Base-by-base conservation (phyloP, 164 flowering plant genomes). In the Vitis rotundifolia region DNA sequence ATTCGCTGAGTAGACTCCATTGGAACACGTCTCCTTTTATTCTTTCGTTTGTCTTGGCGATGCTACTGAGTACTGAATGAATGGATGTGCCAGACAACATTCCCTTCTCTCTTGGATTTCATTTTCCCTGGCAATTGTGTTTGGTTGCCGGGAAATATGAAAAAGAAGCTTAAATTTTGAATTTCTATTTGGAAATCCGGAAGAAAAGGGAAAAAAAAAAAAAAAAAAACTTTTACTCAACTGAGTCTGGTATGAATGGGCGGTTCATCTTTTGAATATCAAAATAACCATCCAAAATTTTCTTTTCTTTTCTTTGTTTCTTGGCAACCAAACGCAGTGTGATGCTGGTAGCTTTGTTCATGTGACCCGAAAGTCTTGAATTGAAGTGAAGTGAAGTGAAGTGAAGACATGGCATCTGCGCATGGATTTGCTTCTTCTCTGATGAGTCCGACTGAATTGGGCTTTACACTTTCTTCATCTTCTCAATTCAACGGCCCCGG, bases 361-460 rank as follows among this genome's bases (percentile, higher is more conserved):
- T 31, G 18, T 22, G 64, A 60, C 9, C 56, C 26, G 47, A 16
- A 61, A 51, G 10, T 22, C 9, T 49, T 61, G 44, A 37, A 37
- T 37, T 37, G 44, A 37, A 37, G 44, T 37, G 44, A 37, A 31
- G 44, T 31, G 44, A 59, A 59, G 26, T 5, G 55, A 48, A 59
- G 13, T 0, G 15, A 48, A 58, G 58, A 68, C 51, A 81, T 83
- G 86, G 79, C 75, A 8, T 74, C 67, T 18, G 73, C 71, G 44
- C 64, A 57, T 48, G 72, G 75, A 4, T 66, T 79, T 51, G 58
- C 79, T 76, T 68, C 74, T 49, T 13, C 44, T 37, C 44, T 37
- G 44, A 37, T 37, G 44, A 37, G 44, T 37, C 7, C 61, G 22
- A 70, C 69, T 8, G 51, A 77, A 12, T 49, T 77, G 69, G 60